Percentiles rank a stretch among this genome's conserved stretches.
Evolutionary conservation across 768 basidiomycete genomes (phyloP).

Genomic region (Suillus plorans): DNA sequence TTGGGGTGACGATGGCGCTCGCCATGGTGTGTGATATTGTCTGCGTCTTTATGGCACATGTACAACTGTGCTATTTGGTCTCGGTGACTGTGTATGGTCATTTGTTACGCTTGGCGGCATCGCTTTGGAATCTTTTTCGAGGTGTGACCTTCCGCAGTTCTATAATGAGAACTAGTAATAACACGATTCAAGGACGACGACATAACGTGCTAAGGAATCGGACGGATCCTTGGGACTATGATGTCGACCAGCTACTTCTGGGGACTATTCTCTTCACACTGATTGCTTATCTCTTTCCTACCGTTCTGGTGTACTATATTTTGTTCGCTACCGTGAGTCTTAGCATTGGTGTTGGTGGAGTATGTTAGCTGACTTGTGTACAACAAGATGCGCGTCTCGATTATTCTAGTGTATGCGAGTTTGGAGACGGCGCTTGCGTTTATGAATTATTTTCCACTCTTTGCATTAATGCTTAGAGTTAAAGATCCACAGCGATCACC

Average conservation of each 20-base stretch:
- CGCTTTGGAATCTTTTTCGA: constrained; percentile 88
- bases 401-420: constrained; percentile 58
- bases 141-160: constrained; percentile 44
- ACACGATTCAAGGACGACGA: constrained; percentile 66
- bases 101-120: constrained; percentile 56
- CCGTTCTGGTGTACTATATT: constrained; percentile 81
- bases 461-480: constrained; percentile 76
- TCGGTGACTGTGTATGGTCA: constrained; percentile 61
- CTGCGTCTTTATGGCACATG: constrained; percentile 65
- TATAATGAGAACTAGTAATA: constrained; percentile 1
- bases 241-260: constrained; percentile 91
- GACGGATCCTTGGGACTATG: constrained; percentile 89
- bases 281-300: constrained; percentile 79
- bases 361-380: background rate
- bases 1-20: constrained; percentile 65
- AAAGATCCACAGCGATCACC: constrained; percentile 87
- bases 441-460: constrained; percentile 92
- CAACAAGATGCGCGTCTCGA: constrained; percentile 49
- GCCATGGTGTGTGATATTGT: constrained; percentile 69
- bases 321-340: constrained; percentile 65
- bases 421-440: constrained; percentile 70
- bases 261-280: constrained; percentile 89
- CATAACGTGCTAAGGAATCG: constrained; percentile 84
- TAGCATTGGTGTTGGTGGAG: background rate
- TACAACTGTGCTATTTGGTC: constrained; percentile 67